Evolutionary conservation across 331 rosid species (phyloP).

Genomic region (Prunus yedoensis): DNA sequence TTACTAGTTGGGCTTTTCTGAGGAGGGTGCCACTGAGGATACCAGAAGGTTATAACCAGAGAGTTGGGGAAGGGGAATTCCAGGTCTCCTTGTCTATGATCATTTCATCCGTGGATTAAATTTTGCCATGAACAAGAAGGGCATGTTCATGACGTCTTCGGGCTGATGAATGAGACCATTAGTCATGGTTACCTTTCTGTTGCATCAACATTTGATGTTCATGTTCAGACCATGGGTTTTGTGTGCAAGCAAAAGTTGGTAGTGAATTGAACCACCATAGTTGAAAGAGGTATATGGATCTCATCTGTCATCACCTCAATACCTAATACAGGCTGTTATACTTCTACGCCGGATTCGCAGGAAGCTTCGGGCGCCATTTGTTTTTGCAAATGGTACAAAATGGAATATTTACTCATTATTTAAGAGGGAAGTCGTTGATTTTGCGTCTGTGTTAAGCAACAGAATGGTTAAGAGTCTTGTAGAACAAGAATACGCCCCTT

Average conservation of each 20-base stretch:
- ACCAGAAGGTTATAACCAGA: not conserved
- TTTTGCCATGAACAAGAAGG: not conserved
- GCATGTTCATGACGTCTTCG: not conserved
- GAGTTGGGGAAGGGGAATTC: not conserved
- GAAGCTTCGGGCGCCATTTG: not conserved
- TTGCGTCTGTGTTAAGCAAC: not conserved
- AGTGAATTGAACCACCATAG: not conserved
- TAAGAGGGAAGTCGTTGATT: not conserved
- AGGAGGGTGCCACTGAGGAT: not conserved
- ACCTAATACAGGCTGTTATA: not conserved
- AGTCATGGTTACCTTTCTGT: not conserved
- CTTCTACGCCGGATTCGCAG: not conserved
- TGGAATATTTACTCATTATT: not conserved
- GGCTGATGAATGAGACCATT: not conserved
- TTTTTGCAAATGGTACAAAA: not conserved
- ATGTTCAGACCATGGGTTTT: not conserved
- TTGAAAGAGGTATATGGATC: not conserved
- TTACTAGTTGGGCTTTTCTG: not conserved
- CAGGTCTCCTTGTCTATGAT: not conserved
- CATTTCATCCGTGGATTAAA: not conserved
- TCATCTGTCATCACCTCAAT: not conserved
- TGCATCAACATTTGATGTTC: not conserved
- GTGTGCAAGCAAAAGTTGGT: not conserved
- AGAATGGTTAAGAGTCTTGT: not conserved
- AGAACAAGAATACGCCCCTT: too few species aligned